Conservation (phyloP, 371 early-diverging fungal species). For the Choanephora cucurbitarum region DNA sequence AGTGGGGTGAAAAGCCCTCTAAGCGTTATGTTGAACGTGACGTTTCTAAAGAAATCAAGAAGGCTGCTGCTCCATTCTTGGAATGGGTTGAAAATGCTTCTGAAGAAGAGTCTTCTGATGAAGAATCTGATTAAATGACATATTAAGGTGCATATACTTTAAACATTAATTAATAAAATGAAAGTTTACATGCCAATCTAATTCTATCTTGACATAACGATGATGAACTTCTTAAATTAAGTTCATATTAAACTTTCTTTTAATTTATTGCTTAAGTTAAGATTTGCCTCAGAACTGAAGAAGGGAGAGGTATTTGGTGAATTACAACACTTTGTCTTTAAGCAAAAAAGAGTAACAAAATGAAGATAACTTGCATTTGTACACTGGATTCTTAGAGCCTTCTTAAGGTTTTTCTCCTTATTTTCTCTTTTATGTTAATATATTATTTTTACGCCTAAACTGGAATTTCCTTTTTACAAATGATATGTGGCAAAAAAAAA, state of each 20-base stretch:
- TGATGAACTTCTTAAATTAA: too few species aligned
- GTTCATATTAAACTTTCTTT: too few species aligned
- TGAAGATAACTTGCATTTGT: too few species aligned
- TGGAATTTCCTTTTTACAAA: too few species aligned
- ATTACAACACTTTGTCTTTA: too few species aligned
- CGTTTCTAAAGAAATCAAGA: slow-evolving; percentile 75
- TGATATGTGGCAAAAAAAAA: too few species aligned
- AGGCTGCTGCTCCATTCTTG: slow-evolving; percentile 87
- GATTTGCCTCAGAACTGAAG: too few species aligned
- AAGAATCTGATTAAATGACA: slow-evolving; percentile 27
- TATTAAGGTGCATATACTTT: background rate
- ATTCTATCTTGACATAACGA: too few species aligned
- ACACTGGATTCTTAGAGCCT: background rate
- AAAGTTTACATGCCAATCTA: too few species aligned
- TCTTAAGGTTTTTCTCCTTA: background rate
- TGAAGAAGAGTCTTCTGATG: slow-evolving; percentile 49
- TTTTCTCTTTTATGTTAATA: background rate
- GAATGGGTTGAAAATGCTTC: slow-evolving; percentile 82
- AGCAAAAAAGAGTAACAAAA: too few species aligned
- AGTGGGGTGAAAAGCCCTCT: slow-evolving; percentile 89
- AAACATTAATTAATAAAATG: background rate
- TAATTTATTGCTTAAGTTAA: too few species aligned
- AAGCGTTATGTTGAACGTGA: slow-evolving; percentile 89
- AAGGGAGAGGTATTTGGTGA: too few species aligned
- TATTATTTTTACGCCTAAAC: background rate